Base-by-base conservation (phyloP, 257 asterid genomes). In the Ilex aquifolium region DNA sequence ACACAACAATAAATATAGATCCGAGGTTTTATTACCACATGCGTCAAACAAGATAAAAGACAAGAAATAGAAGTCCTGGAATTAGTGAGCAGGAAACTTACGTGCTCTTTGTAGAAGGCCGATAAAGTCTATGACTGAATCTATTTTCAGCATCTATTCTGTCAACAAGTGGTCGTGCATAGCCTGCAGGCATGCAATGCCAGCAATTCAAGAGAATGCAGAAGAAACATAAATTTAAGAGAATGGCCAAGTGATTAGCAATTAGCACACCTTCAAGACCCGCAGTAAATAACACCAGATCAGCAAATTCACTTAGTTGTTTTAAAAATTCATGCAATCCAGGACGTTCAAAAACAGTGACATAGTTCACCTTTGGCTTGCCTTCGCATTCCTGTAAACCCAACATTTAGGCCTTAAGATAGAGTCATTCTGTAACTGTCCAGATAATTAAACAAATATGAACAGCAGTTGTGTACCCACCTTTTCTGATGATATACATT, bases 111-210 rank as follows among this genome's bases (percentile, higher is more conserved):
- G 98, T 91, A 65, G 95, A 91, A 59, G 96, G 98, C 66, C 98
- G 79, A 66, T 91, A 91, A 61, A 88, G 94, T 66, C 96, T 83
- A 62, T 63, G 76, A 57, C 88, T 67, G 70, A 91, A 88, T 59
- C 82, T 75, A 74, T 86, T 84, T 61, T 69, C 85, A 56, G 63
- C 67, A 72, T 91, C 97, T 79, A 91, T 88, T 80, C 84, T 84
- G 76, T 91, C 97, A 69, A 91, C 94, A 51, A 91, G 96, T 31
- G 97, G 97, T 68, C 96, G 84, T 16, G 97, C 97, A 84, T 88
- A 91, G 65, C 96, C 97, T 91, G 87, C 69, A 21, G 72, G 64
- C 56, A 60, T 50, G 66, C 36, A 58, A 56, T 51, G 71, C 63
- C 49, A 36, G 16, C 29, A 63, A 27, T 32, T 42, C 42, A 53